A percentile compares a stretch with the other conserved stretches of the same genome.
These are phyloP conservation scores for Croton laevigatus DNA, from an alignment of 441 rosid species.

Conservation along the genomic window DNA sequence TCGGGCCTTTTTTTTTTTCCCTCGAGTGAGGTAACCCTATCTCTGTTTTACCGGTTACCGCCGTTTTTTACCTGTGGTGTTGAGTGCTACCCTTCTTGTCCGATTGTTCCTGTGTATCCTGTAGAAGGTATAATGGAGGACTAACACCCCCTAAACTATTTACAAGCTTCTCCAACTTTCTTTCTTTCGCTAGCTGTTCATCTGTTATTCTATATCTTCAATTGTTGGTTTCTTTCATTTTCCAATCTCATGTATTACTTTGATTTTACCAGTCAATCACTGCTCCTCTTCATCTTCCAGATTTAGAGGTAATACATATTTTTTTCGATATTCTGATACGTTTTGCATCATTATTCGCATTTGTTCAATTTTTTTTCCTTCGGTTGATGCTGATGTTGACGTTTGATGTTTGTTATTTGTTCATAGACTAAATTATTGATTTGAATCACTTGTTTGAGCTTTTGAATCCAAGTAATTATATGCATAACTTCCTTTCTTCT, in stretches of 20 bases:
- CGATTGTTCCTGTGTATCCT: background rate
- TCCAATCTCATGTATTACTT: constrained; percentile 17
- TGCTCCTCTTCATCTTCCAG: constrained; percentile 15
- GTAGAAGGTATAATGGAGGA: background rate
- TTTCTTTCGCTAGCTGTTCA: background rate
- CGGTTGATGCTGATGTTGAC: background rate
- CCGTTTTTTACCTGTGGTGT: background rate
- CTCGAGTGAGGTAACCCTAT: background rate
- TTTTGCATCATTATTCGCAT: background rate
- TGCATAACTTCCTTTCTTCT: background rate
- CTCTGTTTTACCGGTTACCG: background rate
- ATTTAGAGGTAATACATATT: constrained; percentile 25
- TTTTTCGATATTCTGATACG: background rate
- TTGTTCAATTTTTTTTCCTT: background rate
- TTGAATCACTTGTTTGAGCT: background rate
- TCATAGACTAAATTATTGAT: background rate
- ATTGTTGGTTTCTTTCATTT: background rate
- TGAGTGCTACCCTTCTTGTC: background rate
- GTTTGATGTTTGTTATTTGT: background rate
- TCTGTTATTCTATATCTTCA: background rate
- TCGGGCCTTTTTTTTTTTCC: too few relatives aligned
- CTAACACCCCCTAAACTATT: background rate
- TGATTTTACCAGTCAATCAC: background rate
- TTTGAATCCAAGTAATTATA: constrained; percentile 9
- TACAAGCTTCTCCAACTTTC: background rate